Evolutionary conservation across 2,329 filamentous ascomycete species (phyloP).

Genomic region (Fusarium sp.): DNA sequence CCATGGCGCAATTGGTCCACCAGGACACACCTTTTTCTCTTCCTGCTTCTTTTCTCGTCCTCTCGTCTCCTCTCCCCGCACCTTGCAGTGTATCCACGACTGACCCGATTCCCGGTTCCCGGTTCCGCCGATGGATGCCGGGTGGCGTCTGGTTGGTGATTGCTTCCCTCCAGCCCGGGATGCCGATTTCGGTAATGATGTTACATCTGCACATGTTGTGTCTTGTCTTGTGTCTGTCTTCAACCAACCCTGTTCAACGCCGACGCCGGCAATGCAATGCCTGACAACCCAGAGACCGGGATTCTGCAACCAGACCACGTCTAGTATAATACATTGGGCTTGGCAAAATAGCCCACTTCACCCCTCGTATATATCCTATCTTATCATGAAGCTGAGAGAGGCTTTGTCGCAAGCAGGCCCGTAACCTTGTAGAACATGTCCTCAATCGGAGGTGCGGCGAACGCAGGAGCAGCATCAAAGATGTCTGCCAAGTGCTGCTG

Average conservation of each 20-base stretch:
- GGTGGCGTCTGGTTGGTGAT: conserved; percentile 36
- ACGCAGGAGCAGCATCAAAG: conserved; percentile 76
- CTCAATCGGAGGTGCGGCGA: conserved; percentile 77
- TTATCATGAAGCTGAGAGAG: conserved; percentile 49
- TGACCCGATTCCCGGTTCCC: conserved; percentile 24
- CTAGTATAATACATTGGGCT: conserved; percentile 34
- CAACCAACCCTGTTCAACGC: conserved; percentile 29
- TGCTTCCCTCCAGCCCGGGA: conserved; percentile 7
- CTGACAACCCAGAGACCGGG: conserved; percentile 12
- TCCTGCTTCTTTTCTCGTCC: conserved; percentile 6
- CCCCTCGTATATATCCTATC: conserved; percentile 26
- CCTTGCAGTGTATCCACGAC: conserved; percentile 15
- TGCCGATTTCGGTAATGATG: conserved; percentile 22
- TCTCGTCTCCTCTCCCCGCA: conserved; percentile 14
- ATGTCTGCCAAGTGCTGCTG: conserved; percentile 76
- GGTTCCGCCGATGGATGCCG: conserved; percentile 26
- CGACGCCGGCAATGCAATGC: conserved; percentile 19
- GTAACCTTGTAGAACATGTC: conserved; percentile 82
- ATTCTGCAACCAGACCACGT: conserved; percentile 28
- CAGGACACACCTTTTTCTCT: conserved; percentile 28
- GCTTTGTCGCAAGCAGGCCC: conserved; percentile 68
- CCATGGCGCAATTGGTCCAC: conserved; percentile 53
- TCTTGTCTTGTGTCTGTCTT: conserved; percentile 12
- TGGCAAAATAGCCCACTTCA: conserved; percentile 12
- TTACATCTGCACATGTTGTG: conserved; percentile 5